A percentile compares a stretch with the other conserved stretches of the same genome.
phyloP scores from a whole-genome alignment of 805 yeast species.

The Monosporozyma yasuniensis region DNA sequence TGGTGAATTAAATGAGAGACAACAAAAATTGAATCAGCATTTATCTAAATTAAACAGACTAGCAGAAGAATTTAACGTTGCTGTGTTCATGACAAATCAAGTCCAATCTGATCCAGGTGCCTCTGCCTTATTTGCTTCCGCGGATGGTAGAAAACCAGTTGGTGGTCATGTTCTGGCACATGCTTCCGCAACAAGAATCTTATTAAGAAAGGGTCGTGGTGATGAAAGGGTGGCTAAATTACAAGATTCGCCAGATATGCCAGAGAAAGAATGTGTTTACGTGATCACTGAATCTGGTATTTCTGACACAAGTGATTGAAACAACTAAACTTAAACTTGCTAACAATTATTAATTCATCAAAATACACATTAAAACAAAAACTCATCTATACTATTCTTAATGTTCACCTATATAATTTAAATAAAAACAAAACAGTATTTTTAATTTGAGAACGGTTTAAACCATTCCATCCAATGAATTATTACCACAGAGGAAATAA shows the following conservation, averaged over 20 bases:
- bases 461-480: background rate
- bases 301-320: constrained; percentile 37
- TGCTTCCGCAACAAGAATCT: constrained; percentile 68
- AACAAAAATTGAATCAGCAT: constrained; percentile 58
- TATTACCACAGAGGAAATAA: background rate
- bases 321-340: background rate
- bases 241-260: constrained; percentile 76
- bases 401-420: background rate
- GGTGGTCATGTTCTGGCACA: constrained; percentile 81
- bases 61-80: constrained; percentile 72
- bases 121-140: constrained; percentile 65
- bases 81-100: constrained; percentile 67
- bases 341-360: background rate
- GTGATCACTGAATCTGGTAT: constrained; percentile 62
- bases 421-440: too few relatives aligned
- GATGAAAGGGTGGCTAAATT: constrained; percentile 75
- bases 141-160: constrained; percentile 76
- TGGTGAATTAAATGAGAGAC: constrained; percentile 70
- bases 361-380: background rate
- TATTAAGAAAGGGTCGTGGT: constrained; percentile 67
- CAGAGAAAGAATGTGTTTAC: constrained; percentile 70
- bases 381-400: background rate
- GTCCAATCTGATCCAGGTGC: constrained; percentile 85
- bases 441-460: background rate
- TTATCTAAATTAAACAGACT: constrained; percentile 44